A percentile compares a stretch with the other conserved stretches of the same genome.
These are phyloP conservation scores for Populus hybrid DNA, from an alignment of 441 rosid species.

Conservation along the genomic window DNA sequence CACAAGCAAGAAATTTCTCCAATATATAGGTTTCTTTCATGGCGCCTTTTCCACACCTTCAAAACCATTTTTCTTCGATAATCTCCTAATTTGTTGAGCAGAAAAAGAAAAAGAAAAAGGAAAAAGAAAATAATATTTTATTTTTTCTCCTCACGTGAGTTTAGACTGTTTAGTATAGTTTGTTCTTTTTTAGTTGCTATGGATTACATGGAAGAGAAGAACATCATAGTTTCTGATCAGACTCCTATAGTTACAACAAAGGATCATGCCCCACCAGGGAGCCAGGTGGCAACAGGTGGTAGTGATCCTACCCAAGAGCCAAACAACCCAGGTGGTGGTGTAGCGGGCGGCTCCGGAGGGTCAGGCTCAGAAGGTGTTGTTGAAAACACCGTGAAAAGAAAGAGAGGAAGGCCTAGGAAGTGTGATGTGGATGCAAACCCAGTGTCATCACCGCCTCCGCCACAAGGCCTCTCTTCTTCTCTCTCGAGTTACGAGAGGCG, in stretches of 20 bases:
- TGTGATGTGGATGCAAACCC: background rate
- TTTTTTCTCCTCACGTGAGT: too few relatives aligned
- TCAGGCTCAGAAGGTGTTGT: background rate
- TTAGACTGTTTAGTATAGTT: background rate
- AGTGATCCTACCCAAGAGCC: background rate
- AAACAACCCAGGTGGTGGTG: background rate
- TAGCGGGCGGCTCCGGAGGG: background rate
- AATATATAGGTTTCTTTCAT: background rate
- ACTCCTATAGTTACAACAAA: background rate
- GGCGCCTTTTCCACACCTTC: constrained; percentile 7
- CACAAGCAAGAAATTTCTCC: background rate
- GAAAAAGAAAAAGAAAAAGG: too few relatives aligned
- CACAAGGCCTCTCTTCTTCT: constrained; percentile 4
- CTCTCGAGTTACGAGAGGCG: constrained; percentile 15
- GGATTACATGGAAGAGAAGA: constrained; percentile 10
- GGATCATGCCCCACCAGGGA: background rate
- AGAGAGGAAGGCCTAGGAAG: constrained; percentile 25
- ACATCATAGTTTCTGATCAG: background rate
- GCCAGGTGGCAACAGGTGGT: background rate
- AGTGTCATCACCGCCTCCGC: background rate
- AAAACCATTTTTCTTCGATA: background rate
- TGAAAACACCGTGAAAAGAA: constrained; percentile 9
- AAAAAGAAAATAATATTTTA: too few relatives aligned
- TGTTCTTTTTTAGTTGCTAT: background rate
- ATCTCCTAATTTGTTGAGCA: background rate